Base-by-base conservation (phyloP, 2,329 filamentous ascomycete genomes). In the Pyrenophora seminiperda region DNA sequence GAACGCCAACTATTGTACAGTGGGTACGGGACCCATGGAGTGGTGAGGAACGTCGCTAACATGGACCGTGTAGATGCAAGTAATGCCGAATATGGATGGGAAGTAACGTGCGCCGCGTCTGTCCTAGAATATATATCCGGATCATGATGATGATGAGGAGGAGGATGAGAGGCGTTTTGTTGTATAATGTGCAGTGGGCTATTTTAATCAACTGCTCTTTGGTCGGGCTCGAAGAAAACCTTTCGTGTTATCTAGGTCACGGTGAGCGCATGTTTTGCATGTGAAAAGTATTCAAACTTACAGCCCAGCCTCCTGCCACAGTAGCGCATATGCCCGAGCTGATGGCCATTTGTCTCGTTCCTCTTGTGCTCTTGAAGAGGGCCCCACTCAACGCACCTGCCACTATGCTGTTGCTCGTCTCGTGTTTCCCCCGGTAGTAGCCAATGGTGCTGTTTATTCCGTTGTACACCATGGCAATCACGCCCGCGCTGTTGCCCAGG, bases 381-480 rank as follows among this genome's bases (percentile, higher is more conserved):
- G 93, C 92, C 50, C 94, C 94, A 69, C 91, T 96, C 63, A 99
- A 73, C 1, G 82, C 88, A 59, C 95, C 94, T 4, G 94, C 93
- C 15, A 83, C 76, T 45, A 99, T 83, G 57, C 91, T 94, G 79
- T 99, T 99, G 50, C 87, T 84, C 3, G 91, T 83, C 73, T 99
- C 95, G 47, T 75, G 73, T 59, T 74, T 74, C 40, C 73, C 73
- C 37, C 73, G 53, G 34, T 66, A 70, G 43, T 70, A 62, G 5
- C 72, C 73, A 55, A 75, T 74, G 10, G 68, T 73, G 60, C 70
- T 73, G 59, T 75, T 75, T 38, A 70, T 62, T n/a, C 90, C 89
- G 77, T 97, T 99, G 78, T 99, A 99, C 44, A 91, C 86, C 81
- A 99, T 92, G 27, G 95, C 94, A 45, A 99, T 86, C 27, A 97